Base-by-base conservation (phyloP, 805 yeast genomes). In the Wickerhamomyces rabaulensis region DNA sequence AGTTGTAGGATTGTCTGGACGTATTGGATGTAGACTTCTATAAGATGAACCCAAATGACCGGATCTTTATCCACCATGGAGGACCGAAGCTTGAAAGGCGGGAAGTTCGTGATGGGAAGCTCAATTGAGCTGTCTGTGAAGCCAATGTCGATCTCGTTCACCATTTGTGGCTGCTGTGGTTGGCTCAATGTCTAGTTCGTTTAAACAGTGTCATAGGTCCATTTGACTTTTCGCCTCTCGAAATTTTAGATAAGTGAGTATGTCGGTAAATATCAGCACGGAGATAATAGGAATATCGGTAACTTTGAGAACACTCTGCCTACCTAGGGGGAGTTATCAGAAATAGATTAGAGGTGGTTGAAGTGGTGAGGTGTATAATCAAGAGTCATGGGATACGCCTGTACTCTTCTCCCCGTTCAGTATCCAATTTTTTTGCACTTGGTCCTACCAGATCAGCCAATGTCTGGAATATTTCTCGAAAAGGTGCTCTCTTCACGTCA, bases 1-100 rank as follows among this genome's bases (percentile, higher is more conserved):
- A 71, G 54, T 31, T 67, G 67, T 6, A 68, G 62, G 13, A 61
- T 52, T 2, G 58, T 53, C 29, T 76, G 62, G 37, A 85, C 61
- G 48, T 68, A 76, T 47, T 75, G 69, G 45, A 84, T 78, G 62
- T 84, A 86, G 3, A 78, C 77, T 53, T 83, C 87, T 16, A 86
- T 63, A 19, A 84, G 64, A 60, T 84, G 89, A 4, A 77, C 84
- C 90, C 92, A 86, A 9, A 86, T 86, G 20, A 86, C 90, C 0
- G 95, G 95, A 59, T 86, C 95, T 50, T 79, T 85, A 58, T 86
- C 94, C 7, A 84, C 82, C 59, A 86, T 67, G n/a, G 88, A 80
- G 0, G 91, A 85, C 31, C 94, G 69, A 23, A 86, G 71, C 50
- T 77, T 76, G 65, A 85, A 84, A 2, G 91, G 90, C 9, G 94